A percentile compares a stretch with the other conserved stretches of the same genome.
Conservation (phyloP, 2,329 filamentous ascomycete genomes). For the Massarina eburnea region DNA sequence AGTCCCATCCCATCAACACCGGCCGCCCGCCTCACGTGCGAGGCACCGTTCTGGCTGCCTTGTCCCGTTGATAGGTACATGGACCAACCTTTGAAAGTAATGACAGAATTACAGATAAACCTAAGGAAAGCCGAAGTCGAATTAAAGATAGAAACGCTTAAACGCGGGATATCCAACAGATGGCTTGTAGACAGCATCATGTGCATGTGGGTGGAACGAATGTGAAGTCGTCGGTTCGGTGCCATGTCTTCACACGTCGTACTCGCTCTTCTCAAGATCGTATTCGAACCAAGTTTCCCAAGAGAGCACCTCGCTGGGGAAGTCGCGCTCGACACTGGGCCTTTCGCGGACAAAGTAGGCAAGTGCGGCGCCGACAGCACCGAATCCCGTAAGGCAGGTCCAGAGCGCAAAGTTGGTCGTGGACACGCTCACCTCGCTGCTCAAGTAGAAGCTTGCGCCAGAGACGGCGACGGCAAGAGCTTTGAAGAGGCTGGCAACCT, state of each 20-base stretch:
- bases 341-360: constrained; percentile 50
- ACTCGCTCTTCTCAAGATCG: constrained; percentile 31
- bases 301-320: constrained; percentile 44
- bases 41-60: not conserved
- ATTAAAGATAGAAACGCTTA: not conserved
- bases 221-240: not conserved
- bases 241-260: not conserved
- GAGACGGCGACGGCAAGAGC: constrained; percentile 50
- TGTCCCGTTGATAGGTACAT: not conserved
- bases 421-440: constrained; percentile 47
- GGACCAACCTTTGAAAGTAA: not conserved
- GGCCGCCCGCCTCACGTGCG: not conserved
- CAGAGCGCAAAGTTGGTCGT: constrained; percentile 50
- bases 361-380: constrained; percentile 45
- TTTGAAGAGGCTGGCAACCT: constrained; percentile 50
- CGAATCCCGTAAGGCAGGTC: constrained; percentile 46
- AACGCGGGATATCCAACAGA: constrained; percentile 1
- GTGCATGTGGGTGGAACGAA: constrained; percentile 3
- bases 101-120: not conserved
- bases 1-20: not conserved
- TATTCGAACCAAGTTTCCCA: constrained; percentile 53
- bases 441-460: constrained; percentile 50
- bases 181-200: constrained; percentile 1
- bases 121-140: not conserved
- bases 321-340: constrained; percentile 49